phyloP scores from a whole-genome alignment of 192 early-diverging fungal species.

The Coemansia sp. region DNA sequence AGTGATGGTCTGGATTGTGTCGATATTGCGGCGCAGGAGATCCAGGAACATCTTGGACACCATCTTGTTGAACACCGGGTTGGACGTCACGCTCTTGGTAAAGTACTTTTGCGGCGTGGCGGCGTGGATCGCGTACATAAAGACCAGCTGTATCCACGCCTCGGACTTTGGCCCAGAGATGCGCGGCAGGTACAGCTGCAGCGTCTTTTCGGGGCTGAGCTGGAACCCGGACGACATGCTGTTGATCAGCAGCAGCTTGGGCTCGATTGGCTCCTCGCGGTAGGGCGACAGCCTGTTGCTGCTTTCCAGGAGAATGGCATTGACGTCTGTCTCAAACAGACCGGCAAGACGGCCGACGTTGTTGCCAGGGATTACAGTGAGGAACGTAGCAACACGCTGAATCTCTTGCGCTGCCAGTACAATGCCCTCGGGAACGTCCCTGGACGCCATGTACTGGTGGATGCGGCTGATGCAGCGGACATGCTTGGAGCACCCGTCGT shows the following conservation, averaged over 20 bases:
- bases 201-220: constrained; percentile 70
- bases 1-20: constrained; percentile 49
- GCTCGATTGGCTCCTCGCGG: constrained; percentile 69
- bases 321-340: constrained; percentile 44
- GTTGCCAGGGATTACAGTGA: constrained; percentile 49
- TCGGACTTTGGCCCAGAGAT: constrained; percentile 70
- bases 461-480: constrained; percentile 36
- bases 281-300: constrained; percentile 46
- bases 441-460: constrained; percentile 39
- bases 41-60: constrained; percentile 43
- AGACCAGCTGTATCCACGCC: constrained; percentile 74
- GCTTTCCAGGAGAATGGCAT: constrained; percentile 46
- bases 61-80: constrained; percentile 44
- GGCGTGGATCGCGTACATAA: constrained; percentile 68
- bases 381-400: constrained; percentile 31
- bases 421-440: constrained; percentile 45
- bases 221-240: constrained; percentile 78
- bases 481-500: constrained; percentile 47
- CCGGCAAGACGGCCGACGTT: constrained; percentile 36
- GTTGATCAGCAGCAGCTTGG: constrained; percentile 68
- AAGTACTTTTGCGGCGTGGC: constrained; percentile 31
- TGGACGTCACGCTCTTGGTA: constrained; percentile 11
- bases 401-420: constrained; percentile 43
- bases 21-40: constrained; percentile 48
- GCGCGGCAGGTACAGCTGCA: constrained; percentile 70